Evolutionary conservation across 2,329 filamentous ascomycete genomes (phyloP), one percentile per base, ranked within the genome.

Genomic region (Thyridium curvatum): DNA sequence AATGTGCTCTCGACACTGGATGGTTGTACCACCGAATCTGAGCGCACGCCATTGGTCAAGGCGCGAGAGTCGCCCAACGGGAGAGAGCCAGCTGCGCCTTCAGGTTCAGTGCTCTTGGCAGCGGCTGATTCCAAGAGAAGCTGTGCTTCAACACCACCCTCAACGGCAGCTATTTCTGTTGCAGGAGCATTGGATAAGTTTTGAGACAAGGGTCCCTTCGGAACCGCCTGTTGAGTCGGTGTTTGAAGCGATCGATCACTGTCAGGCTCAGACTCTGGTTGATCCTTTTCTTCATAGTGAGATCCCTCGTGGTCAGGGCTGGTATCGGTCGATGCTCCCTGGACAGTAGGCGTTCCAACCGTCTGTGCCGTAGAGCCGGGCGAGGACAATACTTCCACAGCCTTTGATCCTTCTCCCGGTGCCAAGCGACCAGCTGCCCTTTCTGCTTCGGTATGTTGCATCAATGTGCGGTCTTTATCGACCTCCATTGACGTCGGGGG

Each of bases 331-430:
- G 85, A 89, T 7, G 71, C 74, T 45, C 83, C 76, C 43, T 81
- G 74, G 30, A 81, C 71, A 29, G 73, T 75, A 2, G 86, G 84
- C 1, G 86, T 93, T 16, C 82, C 79, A 39, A 80, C 80, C 32
- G 84, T 89, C 50, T 82, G 81, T 2, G 81, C 74, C 26, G 84
- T 89, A 6, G 86, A 91, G 3, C 65, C 68, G 13, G 76, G 72
- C 2, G 75, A 79, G 3, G 71, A 78, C 6, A 68, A 49, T 3
- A 62, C 58, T 46, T 78, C 75, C 3, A 59, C 52, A 36, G 58
- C 49, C 30, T 63, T 63, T 36, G 54, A 34, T 17, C 21, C 21
- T 26, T 26, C 21, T 26, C 6, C 21, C 10, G 21, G 21, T 26
- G 21, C 21, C 21, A 26, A 26, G 6, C 21, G 21, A 10, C 21